Percentiles rank a stretch among this genome's conserved stretches.
Evolutionary conservation across 805 yeast species (phyloP).

Genomic region (Saturnispora hagleri): DNA sequence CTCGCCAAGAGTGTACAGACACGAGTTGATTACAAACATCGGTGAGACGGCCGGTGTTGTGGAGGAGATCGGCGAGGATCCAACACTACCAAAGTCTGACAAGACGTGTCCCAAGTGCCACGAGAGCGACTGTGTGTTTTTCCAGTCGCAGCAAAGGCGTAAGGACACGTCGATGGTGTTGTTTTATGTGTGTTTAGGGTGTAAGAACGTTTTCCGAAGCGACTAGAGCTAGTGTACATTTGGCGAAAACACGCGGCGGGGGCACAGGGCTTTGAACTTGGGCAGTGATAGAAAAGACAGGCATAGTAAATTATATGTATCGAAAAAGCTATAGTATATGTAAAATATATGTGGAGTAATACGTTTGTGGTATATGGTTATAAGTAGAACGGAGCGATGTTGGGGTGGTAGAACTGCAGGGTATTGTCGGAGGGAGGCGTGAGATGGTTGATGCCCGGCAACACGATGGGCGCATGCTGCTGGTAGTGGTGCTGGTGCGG

Average conservation of each 20-base stretch:
- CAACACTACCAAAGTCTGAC: slow-evolving; percentile 94
- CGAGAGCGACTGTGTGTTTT: slow-evolving; percentile 86
- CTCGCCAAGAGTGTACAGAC: slow-evolving; percentile 79
- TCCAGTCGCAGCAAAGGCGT: slow-evolving; percentile 92
- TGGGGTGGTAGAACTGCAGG: background rate
- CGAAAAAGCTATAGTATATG: background rate
- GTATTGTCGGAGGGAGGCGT: background rate
- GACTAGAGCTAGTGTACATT: background rate
- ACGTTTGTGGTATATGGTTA: background rate
- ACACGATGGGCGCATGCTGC: background rate
- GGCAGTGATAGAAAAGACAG: no score
- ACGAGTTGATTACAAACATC: slow-evolving; percentile 83
- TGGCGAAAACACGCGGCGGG: background rate
- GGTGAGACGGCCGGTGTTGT: slow-evolving; percentile 97
- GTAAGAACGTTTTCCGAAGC: slow-evolving; percentile 61
- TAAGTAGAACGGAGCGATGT: background rate
- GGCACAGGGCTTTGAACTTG: no score
- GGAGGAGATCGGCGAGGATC: slow-evolving; percentile 90
- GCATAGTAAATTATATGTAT: background rate
- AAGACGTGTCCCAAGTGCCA: slow-evolving; percentile 88
- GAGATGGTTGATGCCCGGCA: background rate
- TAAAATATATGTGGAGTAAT: background rate
- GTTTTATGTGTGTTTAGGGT: slow-evolving; percentile 84
- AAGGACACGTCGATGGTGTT: slow-evolving; percentile 93
- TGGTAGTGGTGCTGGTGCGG: background rate